A percentile compares a stretch with the other conserved stretches of the same genome.
phyloP scores from a whole-genome alignment of 495 filamentous ascomycete species.

The Xylaria longipes region DNA sequence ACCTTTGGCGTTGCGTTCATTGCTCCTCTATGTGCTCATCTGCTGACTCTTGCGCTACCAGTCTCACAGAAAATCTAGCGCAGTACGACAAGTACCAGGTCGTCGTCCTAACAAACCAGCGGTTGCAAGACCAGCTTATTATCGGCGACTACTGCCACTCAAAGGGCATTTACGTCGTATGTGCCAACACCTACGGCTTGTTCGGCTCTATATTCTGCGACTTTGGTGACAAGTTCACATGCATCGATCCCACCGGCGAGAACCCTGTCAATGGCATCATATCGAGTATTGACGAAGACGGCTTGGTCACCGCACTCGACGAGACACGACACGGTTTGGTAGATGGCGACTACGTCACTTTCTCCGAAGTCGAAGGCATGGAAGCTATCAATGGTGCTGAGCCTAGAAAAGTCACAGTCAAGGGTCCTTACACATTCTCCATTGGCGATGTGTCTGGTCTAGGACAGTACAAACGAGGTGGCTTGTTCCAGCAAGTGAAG shows the following conservation, averaged over 20 bases:
- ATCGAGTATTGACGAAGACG: constrained; percentile 84
- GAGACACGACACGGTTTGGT: constrained; percentile 95
- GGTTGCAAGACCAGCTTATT: constrained; percentile 75
- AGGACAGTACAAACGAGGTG: constrained; percentile 84
- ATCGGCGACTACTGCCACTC: constrained; percentile 93
- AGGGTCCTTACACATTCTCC: constrained; percentile 95
- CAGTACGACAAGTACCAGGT: constrained; percentile 88
- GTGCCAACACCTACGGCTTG: constrained; percentile 87
- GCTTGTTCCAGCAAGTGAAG: constrained; percentile 93
- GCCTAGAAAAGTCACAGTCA: constrained; percentile 89
- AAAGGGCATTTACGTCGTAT: constrained; percentile 88
- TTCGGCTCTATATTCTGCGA: constrained; percentile 98
- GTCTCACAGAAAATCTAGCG: constrained; percentile 71
- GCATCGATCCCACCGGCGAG: constrained; percentile 91
- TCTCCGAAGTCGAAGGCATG: constrained; percentile 93
- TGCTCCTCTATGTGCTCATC: not conserved
- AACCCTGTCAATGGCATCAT: constrained; percentile 87
- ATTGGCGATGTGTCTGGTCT: constrained; percentile 92
- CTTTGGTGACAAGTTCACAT: constrained; percentile 90
- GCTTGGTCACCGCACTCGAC: constrained; percentile 91
- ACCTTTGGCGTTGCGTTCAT: not conserved
- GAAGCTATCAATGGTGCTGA: constrained; percentile 81
- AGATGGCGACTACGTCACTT: constrained; percentile 96
- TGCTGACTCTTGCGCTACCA: constrained; percentile 40
- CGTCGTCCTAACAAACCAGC: constrained; percentile 85